Conservation (phyloP, 768 basidiomycete species). For the Pisolithus tinctorius region DNA sequence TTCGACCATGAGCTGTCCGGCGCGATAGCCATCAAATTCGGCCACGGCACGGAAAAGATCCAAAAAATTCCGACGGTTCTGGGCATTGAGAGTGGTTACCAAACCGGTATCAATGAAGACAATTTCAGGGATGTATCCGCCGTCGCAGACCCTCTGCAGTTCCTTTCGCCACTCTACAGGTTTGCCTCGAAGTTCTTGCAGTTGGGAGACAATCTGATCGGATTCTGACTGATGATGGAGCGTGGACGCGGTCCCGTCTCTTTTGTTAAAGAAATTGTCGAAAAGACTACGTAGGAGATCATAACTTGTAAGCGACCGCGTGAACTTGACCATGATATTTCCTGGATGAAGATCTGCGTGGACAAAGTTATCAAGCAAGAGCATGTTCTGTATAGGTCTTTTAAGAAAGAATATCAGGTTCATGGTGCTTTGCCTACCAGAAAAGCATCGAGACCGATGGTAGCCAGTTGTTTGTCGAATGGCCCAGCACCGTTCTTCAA, state of each 20-base stretch:
- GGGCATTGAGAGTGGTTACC: slow-evolving; percentile 76
- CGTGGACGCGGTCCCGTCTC: slow-evolving; percentile 14
- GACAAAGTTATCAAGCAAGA: slow-evolving; percentile 95
- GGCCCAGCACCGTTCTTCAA: slow-evolving; percentile 87
- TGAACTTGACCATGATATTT: slow-evolving; percentile 98
- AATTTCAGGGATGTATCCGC: slow-evolving; percentile 89
- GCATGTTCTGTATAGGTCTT: slow-evolving; percentile 70
- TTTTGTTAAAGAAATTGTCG: slow-evolving; percentile 41
- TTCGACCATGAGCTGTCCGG: slow-evolving; percentile 94
- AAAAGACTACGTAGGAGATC: slow-evolving; percentile 59
- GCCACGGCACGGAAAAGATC: slow-evolving; percentile 96
- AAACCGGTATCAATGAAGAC: slow-evolving; percentile 97
- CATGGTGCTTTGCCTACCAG: slow-evolving; percentile 47
- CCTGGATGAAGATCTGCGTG: slow-evolving; percentile 90
- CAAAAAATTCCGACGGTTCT: slow-evolving; percentile 88
- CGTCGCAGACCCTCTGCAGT: slow-evolving; percentile 49
- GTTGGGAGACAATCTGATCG: slow-evolving; percentile 59
- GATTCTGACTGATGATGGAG: slow-evolving; percentile 37
- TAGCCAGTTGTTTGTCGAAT: slow-evolving; percentile 84
- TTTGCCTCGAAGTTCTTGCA: slow-evolving; percentile 54
- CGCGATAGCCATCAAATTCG: slow-evolving; percentile 93
- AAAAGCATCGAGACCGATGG: slow-evolving; percentile 91
- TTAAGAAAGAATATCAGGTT: slow-evolving; percentile 1
- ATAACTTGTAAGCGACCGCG: slow-evolving; percentile 69
- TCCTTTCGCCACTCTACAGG: slow-evolving; percentile 64